Percentiles rank a stretch among this genome's conserved stretches.
Conservation (phyloP, 257 asterid genomes). For the Solanum ahanhuiri region DNA sequence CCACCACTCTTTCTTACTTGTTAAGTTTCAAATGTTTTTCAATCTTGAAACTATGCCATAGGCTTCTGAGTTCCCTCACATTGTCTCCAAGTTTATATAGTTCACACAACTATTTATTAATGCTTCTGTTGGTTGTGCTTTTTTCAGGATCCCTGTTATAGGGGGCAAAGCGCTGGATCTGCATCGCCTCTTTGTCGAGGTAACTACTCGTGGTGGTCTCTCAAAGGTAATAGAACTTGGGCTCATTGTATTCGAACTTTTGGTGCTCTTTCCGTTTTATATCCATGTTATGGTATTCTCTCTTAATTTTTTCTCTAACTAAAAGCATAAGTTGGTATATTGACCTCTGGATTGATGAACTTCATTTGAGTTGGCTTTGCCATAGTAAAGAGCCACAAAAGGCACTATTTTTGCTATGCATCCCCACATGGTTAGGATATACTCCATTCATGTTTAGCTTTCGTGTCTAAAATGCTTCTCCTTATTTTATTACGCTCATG, state of each 20-base stretch:
- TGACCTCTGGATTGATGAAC: not conserved
- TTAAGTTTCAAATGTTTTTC: not conserved
- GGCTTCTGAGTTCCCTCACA: not conserved
- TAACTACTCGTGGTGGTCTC: constrained; percentile 83
- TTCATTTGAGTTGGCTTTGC: not conserved
- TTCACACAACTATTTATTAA: not conserved
- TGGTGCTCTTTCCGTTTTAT: not conserved
- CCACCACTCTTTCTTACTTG: not conserved
- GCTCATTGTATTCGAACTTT: not conserved
- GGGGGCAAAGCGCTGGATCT: constrained; percentile 73
- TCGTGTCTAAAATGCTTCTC: not conserved
- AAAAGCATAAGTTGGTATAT: not conserved
- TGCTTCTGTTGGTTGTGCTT: not conserved
- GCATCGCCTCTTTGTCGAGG: constrained; percentile 77
- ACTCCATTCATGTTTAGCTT: not conserved
- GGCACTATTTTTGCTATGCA: not conserved
- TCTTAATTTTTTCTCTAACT: not conserved
- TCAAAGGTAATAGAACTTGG: constrained; percentile 33
- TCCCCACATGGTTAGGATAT: not conserved
- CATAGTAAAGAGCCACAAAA: not conserved
- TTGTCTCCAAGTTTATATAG: not conserved
- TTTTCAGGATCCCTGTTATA: constrained; percentile 60
- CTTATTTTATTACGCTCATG: not conserved
- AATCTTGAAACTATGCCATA: not conserved
- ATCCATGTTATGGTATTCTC: not conserved